A percentile compares a stretch with the other conserved stretches of the same genome.
These are phyloP conservation scores for Clavaria fumosa DNA, from an alignment of 768 basidiomycete species.

Conservation along the genomic window DNA sequence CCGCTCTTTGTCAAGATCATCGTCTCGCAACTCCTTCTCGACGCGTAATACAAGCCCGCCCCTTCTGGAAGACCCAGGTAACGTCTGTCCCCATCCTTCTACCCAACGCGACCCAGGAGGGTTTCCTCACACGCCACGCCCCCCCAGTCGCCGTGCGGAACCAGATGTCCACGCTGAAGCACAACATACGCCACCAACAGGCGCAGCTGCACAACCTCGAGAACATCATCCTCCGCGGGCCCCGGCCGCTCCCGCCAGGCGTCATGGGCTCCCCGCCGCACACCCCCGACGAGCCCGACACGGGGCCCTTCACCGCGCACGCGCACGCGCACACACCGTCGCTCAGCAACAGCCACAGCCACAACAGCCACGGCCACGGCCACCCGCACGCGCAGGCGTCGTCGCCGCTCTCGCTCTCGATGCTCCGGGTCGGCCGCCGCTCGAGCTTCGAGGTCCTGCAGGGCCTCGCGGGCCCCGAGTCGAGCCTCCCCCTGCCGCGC, in stretches of 20 bases:
- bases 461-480: slow-evolving; percentile 61
- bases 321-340: too few species aligned
- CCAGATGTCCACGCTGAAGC: slow-evolving; percentile 70
- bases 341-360: too few species aligned
- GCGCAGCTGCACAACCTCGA: slow-evolving; percentile 62
- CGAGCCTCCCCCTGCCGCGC: slow-evolving; percentile 52
- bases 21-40: slow-evolving; percentile 29
- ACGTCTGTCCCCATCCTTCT: slow-evolving; percentile 8
- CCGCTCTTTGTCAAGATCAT: slow-evolving; percentile 26
- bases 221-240: slow-evolving; percentile 48
- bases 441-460: slow-evolving; percentile 61
- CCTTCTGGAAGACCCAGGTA: slow-evolving; percentile 54
- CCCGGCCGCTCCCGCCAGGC: slow-evolving; percentile 39
- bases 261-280: slow-evolving; percentile 24
- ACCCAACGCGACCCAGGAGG: too few species aligned
- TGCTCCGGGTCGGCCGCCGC: slow-evolving; percentile 37
- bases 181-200: slow-evolving; percentile 72
- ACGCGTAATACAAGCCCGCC: slow-evolving; percentile 38
- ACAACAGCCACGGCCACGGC: slow-evolving; percentile 11
- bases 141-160: slow-evolving; percentile 65
- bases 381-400: slow-evolving; percentile 15
- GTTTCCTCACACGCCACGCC: too few species aligned
- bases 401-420: slow-evolving; percentile 15
- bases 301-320: too few species aligned
- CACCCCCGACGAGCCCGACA: slow-evolving; percentile 11